Evolutionary conservation across 2,329 filamentous ascomycete genomes (phyloP).

Genomic region (Dryadomyces quercus-mongolicae): DNA sequence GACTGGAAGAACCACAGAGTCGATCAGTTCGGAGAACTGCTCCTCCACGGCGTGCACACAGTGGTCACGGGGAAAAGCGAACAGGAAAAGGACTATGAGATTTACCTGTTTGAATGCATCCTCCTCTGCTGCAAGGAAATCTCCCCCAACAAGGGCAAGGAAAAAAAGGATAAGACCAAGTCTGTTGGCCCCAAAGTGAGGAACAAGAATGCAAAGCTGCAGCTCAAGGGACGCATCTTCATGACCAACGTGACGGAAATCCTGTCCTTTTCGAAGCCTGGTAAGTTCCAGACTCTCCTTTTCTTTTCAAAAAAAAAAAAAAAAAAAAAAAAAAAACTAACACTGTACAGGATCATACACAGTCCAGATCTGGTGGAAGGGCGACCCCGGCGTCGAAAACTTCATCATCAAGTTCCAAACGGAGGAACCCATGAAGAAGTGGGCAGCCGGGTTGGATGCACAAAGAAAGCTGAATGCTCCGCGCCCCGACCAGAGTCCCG

Average conservation of each 20-base stretch:
- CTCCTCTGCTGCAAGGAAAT: slow-evolving; percentile 95
- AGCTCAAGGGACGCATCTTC: slow-evolving; percentile 94
- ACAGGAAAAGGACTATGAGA: slow-evolving; percentile 93
- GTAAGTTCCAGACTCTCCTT: too few relatives aligned
- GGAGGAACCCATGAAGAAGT: slow-evolving; percentile 88
- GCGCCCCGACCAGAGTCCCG: slow-evolving; percentile 31
- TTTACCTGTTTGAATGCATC: slow-evolving; percentile 94
- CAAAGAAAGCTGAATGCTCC: slow-evolving; percentile 55
- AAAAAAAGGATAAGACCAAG: slow-evolving; percentile 57
- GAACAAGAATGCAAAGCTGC: slow-evolving; percentile 67
- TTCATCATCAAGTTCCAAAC: slow-evolving; percentile 90
- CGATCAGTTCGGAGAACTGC: slow-evolving; percentile 78
- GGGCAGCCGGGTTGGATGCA: slow-evolving; percentile 66
- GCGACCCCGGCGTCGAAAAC: slow-evolving; percentile 88
- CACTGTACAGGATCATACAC: slow-evolving; percentile 69
- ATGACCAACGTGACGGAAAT: slow-evolving; percentile 98
- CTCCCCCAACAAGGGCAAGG: slow-evolving; percentile 69
- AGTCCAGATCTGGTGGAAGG: slow-evolving; percentile 98
- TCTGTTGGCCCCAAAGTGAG: slow-evolving; percentile 42
- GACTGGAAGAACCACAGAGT: slow-evolving; percentile 95
- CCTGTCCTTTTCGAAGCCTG: slow-evolving; percentile 75
- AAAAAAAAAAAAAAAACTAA: slow-evolving; percentile 20
- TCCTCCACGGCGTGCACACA: slow-evolving; percentile 82
- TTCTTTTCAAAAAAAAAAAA: too few relatives aligned
- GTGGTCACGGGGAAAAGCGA: slow-evolving; percentile 85